These are phyloP conservation scores for Paecilomyces niveus DNA, from an alignment of 2,329 filamentous ascomycete genomes.

Conservation along the genomic window DNA sequence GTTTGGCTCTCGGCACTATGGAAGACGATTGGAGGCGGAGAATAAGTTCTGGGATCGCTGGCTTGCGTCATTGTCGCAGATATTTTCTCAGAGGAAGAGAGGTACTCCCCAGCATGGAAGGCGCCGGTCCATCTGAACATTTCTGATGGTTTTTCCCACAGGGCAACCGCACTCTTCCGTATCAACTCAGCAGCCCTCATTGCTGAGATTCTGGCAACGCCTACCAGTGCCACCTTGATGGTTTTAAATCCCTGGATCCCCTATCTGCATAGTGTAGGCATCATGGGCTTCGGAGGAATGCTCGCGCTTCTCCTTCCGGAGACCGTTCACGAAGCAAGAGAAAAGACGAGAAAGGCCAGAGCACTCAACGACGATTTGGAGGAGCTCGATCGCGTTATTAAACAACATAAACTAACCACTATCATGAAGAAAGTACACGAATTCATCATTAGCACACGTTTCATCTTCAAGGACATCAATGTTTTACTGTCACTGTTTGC, in stretches of 20 bases:
- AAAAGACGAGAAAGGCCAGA: slow-evolving; percentile 1
- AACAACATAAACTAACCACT: too few relatives aligned
- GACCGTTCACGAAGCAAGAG: slow-evolving; percentile 12
- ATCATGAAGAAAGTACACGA: too few relatives aligned
- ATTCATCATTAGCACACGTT: too few relatives aligned
- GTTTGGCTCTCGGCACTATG: slow-evolving; percentile 18
- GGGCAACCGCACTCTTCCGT: slow-evolving; percentile 16
- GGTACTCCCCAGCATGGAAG: slow-evolving; percentile 6
- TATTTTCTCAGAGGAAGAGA: slow-evolving; percentile 20
- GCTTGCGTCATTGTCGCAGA: slow-evolving; percentile 19
- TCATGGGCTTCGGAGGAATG: slow-evolving; percentile 1
- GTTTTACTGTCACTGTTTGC: too few relatives aligned
- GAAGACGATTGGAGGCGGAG: slow-evolving; percentile 19
- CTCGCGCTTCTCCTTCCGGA: slow-evolving; percentile 14
- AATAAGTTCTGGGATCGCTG: slow-evolving; percentile 13
- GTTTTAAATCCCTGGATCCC: slow-evolving; percentile 15
- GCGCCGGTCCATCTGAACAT: too few relatives aligned
- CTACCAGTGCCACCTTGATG: slow-evolving; percentile 23
- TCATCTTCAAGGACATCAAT: too few relatives aligned
- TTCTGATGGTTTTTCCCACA: background rate
- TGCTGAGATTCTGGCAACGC: slow-evolving; percentile 19
- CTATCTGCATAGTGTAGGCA: slow-evolving; percentile 9
- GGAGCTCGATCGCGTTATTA: too few relatives aligned
- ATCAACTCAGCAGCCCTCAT: slow-evolving; percentile 13
- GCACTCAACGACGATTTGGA: background rate